Conservation (phyloP, 129 eudicot species). For the Lactuca saligna region DNA sequence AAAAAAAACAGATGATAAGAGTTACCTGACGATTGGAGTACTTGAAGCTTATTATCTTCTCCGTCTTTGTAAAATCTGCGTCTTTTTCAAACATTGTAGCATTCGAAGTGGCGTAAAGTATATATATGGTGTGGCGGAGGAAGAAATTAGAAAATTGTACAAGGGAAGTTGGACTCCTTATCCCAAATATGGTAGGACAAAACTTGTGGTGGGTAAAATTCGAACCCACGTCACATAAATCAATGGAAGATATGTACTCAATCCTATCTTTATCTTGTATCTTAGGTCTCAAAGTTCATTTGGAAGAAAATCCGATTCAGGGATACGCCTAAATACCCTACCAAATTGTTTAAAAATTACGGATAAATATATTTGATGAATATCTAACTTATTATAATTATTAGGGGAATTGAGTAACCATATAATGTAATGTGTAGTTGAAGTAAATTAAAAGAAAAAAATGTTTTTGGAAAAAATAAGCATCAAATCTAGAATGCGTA, state of each 20-base stretch:
- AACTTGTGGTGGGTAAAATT: slow-evolving; percentile 28
- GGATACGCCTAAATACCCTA: not conserved
- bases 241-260: slow-evolving; percentile 16
- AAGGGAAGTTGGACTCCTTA: slow-evolving; percentile 19
- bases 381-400: too few relatives aligned
- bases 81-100: slow-evolving; percentile 23
- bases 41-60: slow-evolving; percentile 2
- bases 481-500: too few relatives aligned
- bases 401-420: too few relatives aligned
- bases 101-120: not conserved
- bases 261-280: slow-evolving; percentile 36
- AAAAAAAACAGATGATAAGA: slow-evolving; percentile 2
- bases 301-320: not conserved
- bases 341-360: not conserved
- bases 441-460: too few relatives aligned
- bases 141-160: slow-evolving; percentile 15
- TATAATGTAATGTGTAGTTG: too few relatives aligned
- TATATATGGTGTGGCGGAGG: slow-evolving; percentile 10
- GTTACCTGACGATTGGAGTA: slow-evolving; percentile 24
- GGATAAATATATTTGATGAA: too few relatives aligned
- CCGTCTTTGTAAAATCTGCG: not conserved
- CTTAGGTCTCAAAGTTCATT: slow-evolving; percentile 11
- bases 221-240: slow-evolving; percentile 32
- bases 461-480: too few relatives aligned
- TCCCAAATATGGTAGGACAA: slow-evolving; percentile 16